These are phyloP conservation scores for Quercus agrifolia DNA, from an alignment of 306 rosid species.

Conservation along the genomic window DNA sequence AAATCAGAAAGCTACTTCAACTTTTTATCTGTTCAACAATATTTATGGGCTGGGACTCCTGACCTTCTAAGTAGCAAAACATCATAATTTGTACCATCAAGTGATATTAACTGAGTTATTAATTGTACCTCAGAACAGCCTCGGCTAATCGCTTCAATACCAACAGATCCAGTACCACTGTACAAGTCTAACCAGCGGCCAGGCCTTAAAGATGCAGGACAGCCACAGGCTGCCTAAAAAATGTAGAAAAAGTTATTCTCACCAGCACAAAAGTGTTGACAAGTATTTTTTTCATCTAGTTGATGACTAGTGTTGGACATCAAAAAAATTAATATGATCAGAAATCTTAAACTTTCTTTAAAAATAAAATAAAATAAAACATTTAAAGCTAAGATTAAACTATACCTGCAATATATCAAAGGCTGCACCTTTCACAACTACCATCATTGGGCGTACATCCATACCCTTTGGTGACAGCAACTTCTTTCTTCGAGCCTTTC, in stretches of 20 bases:
- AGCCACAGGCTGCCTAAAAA: constrained; percentile 86
- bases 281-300: constrained; percentile 7
- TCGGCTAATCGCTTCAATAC: constrained; percentile 92
- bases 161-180: constrained; percentile 99
- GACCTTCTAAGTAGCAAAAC: not conserved
- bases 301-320: not conserved
- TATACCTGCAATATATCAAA: constrained; percentile 87
- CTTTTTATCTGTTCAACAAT: not conserved
- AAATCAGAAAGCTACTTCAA: not conserved
- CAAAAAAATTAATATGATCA: not conserved
- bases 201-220: constrained; percentile 85
- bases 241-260: constrained; percentile 16
- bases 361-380: not conserved
- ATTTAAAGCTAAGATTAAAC: constrained; percentile 2
- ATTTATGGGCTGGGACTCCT: not conserved
- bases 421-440: constrained; percentile 95
- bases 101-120: constrained; percentile 10
- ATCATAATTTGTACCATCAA: constrained; percentile 6
- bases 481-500: constrained; percentile 83
- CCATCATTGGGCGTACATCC: constrained; percentile 99
- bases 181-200: constrained; percentile 98
- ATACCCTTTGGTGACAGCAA: constrained; percentile 88
- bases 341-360: not conserved
- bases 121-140: constrained; percentile 85
- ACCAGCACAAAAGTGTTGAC: not conserved